A percentile compares a stretch with the other conserved stretches of the same genome.
Evolutionary conservation across 23 red algal species (phyloP).

Genomic region (Gracilaria domingensis): DNA sequence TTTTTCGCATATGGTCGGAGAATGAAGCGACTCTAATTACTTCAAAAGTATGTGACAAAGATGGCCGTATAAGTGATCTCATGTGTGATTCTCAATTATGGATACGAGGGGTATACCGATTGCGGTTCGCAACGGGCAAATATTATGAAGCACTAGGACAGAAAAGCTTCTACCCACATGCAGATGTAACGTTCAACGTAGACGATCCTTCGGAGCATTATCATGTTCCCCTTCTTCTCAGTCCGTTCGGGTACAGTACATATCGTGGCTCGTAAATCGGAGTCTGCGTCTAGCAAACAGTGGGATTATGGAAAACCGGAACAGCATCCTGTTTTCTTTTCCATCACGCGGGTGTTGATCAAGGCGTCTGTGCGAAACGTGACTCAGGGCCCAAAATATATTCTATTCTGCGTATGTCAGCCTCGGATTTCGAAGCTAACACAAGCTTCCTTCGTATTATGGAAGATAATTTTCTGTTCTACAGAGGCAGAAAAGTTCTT

Average conservation of each 20-base stretch:
- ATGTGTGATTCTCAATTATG: slow-evolving; percentile 30
- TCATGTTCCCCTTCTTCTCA: slow-evolving; percentile 86
- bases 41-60: slow-evolving; percentile 27
- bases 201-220: slow-evolving; percentile 67
- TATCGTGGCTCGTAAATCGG: slow-evolving; percentile 82
- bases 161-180: slow-evolving; percentile 85
- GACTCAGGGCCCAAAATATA: too few relatives aligned
- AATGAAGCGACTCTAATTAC: slow-evolving; percentile 27
- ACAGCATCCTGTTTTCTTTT: slow-evolving; percentile 13
- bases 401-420: too few relatives aligned
- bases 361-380: too few relatives aligned
- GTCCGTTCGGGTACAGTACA: slow-evolving; percentile 85
- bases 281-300: background rate
- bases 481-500: too few relatives aligned
- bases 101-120: slow-evolving; percentile 60
- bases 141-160: slow-evolving; percentile 58
- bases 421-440: too few relatives aligned
- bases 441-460: too few relatives aligned
- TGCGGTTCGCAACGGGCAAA: slow-evolving; percentile 71
- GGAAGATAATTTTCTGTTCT: too few relatives aligned
- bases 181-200: slow-evolving; percentile 78
- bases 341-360: too few relatives aligned
- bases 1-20: slow-evolving; percentile 24
- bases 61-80: slow-evolving; percentile 70
- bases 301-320: background rate